A percentile compares a stretch with the other conserved stretches of the same genome.
Conservation (phyloP, 805 yeast genomes). For the Komagataella ulmi region DNA sequence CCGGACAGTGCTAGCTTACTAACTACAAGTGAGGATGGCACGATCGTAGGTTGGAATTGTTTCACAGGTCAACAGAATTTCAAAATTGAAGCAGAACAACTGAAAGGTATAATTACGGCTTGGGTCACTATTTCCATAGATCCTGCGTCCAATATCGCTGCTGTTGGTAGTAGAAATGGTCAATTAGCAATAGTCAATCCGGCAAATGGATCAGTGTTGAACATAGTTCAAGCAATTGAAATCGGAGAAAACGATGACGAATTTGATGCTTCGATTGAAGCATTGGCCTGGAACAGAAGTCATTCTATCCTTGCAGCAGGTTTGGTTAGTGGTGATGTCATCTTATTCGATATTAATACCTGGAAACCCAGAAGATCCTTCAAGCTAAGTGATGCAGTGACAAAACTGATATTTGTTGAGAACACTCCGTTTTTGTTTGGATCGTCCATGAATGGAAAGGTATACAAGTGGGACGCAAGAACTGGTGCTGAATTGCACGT, state of each 20-base stretch:
- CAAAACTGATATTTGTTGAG: slow-evolving; percentile 58
- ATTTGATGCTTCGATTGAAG: slow-evolving; percentile 59
- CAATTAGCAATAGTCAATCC: slow-evolving; percentile 66
- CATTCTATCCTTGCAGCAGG: slow-evolving; percentile 72
- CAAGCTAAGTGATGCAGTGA: slow-evolving; percentile 68
- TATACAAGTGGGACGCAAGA: slow-evolving; percentile 82
- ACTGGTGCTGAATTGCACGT: slow-evolving; percentile 66
- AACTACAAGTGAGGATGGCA: slow-evolving; percentile 75
- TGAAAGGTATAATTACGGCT: slow-evolving; percentile 68
- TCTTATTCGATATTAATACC: slow-evolving; percentile 67
- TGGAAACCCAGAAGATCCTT: slow-evolving; percentile 77
- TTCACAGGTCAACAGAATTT: slow-evolving; percentile 61
- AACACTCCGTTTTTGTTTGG: slow-evolving; percentile 50
- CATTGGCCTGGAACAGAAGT: slow-evolving; percentile 58
- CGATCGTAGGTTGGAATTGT: slow-evolving; percentile 82
- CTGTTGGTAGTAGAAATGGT: slow-evolving; percentile 85
- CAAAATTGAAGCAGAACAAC: slow-evolving; percentile 49
- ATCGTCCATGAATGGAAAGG: slow-evolving; percentile 72
- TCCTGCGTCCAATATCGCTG: slow-evolving; percentile 35
- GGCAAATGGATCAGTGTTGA: slow-evolving; percentile 60
- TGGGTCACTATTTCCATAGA: slow-evolving; percentile 70
- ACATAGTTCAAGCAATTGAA: slow-evolving; percentile 52
- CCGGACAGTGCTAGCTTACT: slow-evolving; percentile 51
- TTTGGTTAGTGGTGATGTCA: slow-evolving; percentile 76
- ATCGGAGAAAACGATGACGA: slow-evolving; percentile 41